These are phyloP conservation scores for Pythium rhizo-oryzae DNA, from an alignment of 352 stramenopile genomes.

Conservation along the genomic window DNA sequence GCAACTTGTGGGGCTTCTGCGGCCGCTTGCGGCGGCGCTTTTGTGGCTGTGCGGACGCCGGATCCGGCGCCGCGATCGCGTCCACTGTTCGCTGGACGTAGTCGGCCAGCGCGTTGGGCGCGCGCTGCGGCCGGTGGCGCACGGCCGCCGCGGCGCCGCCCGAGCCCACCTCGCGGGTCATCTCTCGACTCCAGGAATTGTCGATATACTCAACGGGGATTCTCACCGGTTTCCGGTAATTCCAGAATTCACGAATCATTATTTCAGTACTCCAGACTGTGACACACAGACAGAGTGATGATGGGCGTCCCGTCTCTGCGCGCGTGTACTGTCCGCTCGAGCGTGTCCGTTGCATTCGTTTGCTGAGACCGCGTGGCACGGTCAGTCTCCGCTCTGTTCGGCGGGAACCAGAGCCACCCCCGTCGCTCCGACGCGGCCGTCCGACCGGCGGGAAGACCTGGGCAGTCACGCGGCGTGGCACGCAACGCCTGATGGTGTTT, in stretches of 20 bases:
- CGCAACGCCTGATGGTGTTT: slow-evolving; percentile 7
- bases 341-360: no score
- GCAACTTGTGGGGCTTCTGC: not conserved
- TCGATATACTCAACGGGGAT: no score
- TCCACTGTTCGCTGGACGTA: slow-evolving; percentile 21
- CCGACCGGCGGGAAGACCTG: not conserved
- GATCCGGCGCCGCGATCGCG: not conserved
- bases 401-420: no score
- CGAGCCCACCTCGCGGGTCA: no score
- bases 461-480: not conserved
- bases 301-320: not conserved
- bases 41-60: not conserved
- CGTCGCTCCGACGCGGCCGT: no score
- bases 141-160: not conserved
- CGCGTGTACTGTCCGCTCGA: no score
- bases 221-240: no score
- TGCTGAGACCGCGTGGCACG: no score
- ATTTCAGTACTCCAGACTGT: no score
- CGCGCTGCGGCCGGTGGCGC: slow-evolving; percentile 25
- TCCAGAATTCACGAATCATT: no score
- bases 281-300: not conserved
- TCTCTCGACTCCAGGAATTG: no score
- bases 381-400: no score
- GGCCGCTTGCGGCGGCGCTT: slow-evolving; percentile 9
- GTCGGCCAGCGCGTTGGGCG: slow-evolving; percentile 19